phyloP scores from a whole-genome alignment of 225 moss, liverwort and hornwort genomes.

The Marchantia paleacea region DNA sequence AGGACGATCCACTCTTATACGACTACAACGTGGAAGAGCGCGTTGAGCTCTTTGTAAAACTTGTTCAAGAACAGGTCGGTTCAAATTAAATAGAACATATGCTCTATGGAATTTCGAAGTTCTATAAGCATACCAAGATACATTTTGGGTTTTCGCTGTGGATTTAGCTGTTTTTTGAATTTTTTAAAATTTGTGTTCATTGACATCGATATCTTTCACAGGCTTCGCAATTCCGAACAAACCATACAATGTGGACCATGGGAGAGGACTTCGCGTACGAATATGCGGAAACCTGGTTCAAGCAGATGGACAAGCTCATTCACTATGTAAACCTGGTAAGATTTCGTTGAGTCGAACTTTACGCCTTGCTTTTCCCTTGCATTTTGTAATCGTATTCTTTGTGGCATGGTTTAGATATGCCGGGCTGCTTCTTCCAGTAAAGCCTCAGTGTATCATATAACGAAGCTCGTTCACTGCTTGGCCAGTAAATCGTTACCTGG shows the following conservation, averaged over 20 bases:
- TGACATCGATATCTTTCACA: slow-evolving; percentile 16
- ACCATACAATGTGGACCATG: slow-evolving; percentile 95
- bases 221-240: slow-evolving; percentile 69
- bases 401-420: too few relatives aligned
- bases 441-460: too few relatives aligned
- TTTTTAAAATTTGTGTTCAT: background rate
- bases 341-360: background rate
- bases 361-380: background rate
- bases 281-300: slow-evolving; percentile 93
- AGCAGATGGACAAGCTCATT: slow-evolving; percentile 96
- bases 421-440: too few relatives aligned
- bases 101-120: background rate
- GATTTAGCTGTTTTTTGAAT: background rate
- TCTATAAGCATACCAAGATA: background rate
- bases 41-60: slow-evolving; percentile 74
- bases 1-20: slow-evolving; percentile 75
- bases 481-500: too few relatives aligned
- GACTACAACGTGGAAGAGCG: slow-evolving; percentile 81
- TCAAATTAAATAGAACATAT: too few relatives aligned
- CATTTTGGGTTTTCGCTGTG: background rate
- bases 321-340: slow-evolving; percentile 85
- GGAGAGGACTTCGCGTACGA: slow-evolving; percentile 93
- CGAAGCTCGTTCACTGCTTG: too few relatives aligned
- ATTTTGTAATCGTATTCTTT: too few relatives aligned
- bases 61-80: slow-evolving; percentile 60